Evolutionary conservation across 2,329 filamentous ascomycete genomes (phyloP).

Genomic region (Colletotrichum lupini): DNA sequence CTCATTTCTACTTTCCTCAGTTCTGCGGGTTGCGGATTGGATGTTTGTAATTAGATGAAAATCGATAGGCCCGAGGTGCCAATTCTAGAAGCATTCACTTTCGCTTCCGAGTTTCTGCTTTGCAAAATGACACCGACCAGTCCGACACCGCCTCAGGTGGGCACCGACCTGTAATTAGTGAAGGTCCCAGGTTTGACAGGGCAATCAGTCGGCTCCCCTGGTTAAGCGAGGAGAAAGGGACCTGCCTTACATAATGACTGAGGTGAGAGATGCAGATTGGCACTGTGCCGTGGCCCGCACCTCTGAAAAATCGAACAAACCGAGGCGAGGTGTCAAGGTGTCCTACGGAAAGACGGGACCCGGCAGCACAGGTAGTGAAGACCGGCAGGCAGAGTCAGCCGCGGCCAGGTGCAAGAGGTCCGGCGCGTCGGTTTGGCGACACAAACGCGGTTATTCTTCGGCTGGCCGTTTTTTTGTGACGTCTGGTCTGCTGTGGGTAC

Average conservation of each 20-base stretch:
- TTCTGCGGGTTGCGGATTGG: slow-evolving; percentile 1
- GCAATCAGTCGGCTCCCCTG: neutral
- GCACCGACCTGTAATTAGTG: slow-evolving; percentile 22
- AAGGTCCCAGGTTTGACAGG: neutral
- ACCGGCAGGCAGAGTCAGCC: neutral
- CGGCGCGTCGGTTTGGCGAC: neutral
- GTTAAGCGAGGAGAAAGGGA: neutral
- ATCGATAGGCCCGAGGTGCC: slow-evolving; percentile 15
- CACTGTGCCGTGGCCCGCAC: slow-evolving; percentile 24
- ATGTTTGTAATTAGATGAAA: slow-evolving; percentile 23
- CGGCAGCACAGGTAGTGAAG: neutral
- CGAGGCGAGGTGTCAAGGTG: too few relatives aligned
- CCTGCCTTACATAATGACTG: neutral
- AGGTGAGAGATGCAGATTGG: neutral
- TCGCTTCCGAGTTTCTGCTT: slow-evolving; percentile 22
- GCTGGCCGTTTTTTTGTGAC: slow-evolving; percentile 18
- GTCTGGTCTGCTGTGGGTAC: slow-evolving; percentile 12
- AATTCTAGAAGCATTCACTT: slow-evolving; percentile 28
- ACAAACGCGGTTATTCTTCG: slow-evolving; percentile 20
- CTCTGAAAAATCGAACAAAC: slow-evolving; percentile 11
- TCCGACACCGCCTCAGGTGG: slow-evolving; percentile 30
- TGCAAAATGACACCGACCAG: neutral
- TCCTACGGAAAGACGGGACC: neutral
- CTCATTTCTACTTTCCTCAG: neutral
- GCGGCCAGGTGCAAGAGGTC: neutral